A percentile compares a stretch with the other conserved stretches of the same genome.
phyloP scores from a whole-genome alignment of 495 filamentous ascomycete genomes.

The Aspergillus nanangensis region DNA sequence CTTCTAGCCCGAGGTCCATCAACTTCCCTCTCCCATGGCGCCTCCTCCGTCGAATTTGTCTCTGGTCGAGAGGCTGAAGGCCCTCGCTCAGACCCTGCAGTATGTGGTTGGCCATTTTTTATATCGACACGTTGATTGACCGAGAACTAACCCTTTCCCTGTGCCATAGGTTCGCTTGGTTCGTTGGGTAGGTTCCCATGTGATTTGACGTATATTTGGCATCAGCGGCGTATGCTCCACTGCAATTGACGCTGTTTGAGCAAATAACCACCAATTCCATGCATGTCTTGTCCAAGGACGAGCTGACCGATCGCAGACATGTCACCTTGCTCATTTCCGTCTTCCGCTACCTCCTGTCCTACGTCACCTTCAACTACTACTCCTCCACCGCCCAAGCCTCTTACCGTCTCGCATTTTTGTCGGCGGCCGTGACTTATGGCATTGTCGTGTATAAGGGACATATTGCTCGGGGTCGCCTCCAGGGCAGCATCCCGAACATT shows the following conservation, averaged over 20 bases:
- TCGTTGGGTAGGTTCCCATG: constrained; percentile 69
- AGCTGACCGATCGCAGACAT: constrained; percentile 55
- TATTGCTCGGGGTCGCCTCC: constrained; percentile 66
- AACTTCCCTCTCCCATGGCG: constrained; percentile 53
- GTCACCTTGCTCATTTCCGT: constrained; percentile 78
- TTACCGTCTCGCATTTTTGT: constrained; percentile 85
- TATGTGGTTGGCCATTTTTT: constrained; percentile 40
- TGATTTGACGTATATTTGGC: no score
- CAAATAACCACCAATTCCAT: no score
- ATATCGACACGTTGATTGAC: no score
- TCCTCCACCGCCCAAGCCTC: constrained; percentile 68
- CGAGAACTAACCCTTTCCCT: constrained; percentile 32
- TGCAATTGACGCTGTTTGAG: not conserved
- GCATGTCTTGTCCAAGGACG: no score
- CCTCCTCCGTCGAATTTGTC: constrained; percentile 69
- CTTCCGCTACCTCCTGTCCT: constrained; percentile 74
- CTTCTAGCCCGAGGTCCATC: not conserved
- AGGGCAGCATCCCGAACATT: constrained; percentile 56
- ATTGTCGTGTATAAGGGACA: constrained; percentile 99
- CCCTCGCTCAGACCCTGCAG: constrained; percentile 84
- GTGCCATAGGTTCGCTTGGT: constrained; percentile 66
- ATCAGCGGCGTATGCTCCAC: no score
- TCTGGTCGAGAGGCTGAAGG: constrained; percentile 66
- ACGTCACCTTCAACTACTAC: constrained; percentile 77
- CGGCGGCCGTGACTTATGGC: constrained; percentile 88